Evolutionary conservation across 352 stramenopile species (phyloP), one percentile per base, ranked within the genome.

Genomic region (Pythium pyrilobum): DNA sequence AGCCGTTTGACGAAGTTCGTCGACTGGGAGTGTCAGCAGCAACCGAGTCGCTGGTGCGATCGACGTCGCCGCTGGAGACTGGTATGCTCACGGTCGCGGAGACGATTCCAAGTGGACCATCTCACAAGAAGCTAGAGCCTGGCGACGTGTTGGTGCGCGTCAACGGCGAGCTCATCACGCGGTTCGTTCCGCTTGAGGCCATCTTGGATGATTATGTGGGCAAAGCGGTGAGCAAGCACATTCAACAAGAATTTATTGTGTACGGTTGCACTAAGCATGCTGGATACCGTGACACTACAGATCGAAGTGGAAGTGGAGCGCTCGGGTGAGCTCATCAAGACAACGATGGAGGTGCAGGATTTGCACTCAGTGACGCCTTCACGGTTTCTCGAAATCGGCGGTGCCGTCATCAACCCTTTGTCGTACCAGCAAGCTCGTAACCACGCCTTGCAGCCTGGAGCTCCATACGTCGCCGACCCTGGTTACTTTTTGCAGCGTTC

Each of bases 391-490:
- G 87, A 96, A 46, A 87, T 96, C 12, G 85, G 84, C 20, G 85
- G 85, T 12, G 86, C 82, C 16, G 79, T 96, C 5, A 84, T 97
- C 38, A 95, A 97, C 42, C 74, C 85, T 2, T 51, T 97, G 9
- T 96, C 85, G 28, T 96, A 96, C 48, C 84, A 96, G 42, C 85
- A 96, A 83, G 85, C 87, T 6, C 80, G 85, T 6, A 96, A 96
- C 31, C 74, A 93, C 51, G 82, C 84, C 0, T 53, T 95, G 46
- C 64, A 60, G 29, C 66, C 79, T 24, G 83, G 80, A 18, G 66
- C 73, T 2, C 83, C 87, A 15, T 95, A 96, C 46, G 79, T 97
- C 9, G 87, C 88, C 0, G 80, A 94, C 24, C 62, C 88, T 27
- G 90, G 90, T 1, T 97, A 96, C 57, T 96, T 96, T 55, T 66